Conservation (phyloP, 768 basidiomycete genomes). For the Xerocomellus chrysenteron region DNA sequence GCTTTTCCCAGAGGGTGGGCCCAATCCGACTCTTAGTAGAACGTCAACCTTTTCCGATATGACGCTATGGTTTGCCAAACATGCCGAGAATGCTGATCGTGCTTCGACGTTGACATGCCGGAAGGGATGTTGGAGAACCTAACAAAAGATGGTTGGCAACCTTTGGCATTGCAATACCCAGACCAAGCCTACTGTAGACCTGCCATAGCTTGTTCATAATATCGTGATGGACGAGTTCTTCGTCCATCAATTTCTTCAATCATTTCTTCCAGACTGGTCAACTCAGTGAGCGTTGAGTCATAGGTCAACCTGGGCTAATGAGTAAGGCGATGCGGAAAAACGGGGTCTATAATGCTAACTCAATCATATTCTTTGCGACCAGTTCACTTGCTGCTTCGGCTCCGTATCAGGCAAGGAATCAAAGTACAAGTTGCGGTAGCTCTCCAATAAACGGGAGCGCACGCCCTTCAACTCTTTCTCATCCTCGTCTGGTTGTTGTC, state of each 20-base stretch:
- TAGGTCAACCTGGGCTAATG: conserved; percentile 72
- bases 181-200: conserved; percentile 73
- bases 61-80: conserved; percentile 80
- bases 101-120: conserved; percentile 84
- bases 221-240: conserved; percentile 77
- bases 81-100: conserved; percentile 97
- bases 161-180: not conserved
- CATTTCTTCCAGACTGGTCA: conserved; percentile 95
- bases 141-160: not conserved
- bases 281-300: conserved; percentile 87
- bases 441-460: conserved; percentile 82
- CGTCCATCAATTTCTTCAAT: conserved; percentile 95
- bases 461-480: conserved; percentile 63
- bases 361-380: conserved; percentile 95
- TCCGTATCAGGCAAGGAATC: conserved; percentile 73
- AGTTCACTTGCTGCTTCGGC: conserved; percentile 82
- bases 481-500: conserved; percentile 80
- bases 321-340: not conserved
- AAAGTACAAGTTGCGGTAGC: conserved; percentile 86
- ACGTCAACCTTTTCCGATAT: conserved; percentile 83
- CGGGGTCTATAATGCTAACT: conserved; percentile 49
- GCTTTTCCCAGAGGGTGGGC: conserved; percentile 84
- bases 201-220: conserved; percentile 94
- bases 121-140: conserved; percentile 77
- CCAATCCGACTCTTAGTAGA: conserved; percentile 85